These are phyloP conservation scores for Talaromyces nanjingensis DNA, from an alignment of 495 filamentous ascomycete genomes.

Conservation along the genomic window DNA sequence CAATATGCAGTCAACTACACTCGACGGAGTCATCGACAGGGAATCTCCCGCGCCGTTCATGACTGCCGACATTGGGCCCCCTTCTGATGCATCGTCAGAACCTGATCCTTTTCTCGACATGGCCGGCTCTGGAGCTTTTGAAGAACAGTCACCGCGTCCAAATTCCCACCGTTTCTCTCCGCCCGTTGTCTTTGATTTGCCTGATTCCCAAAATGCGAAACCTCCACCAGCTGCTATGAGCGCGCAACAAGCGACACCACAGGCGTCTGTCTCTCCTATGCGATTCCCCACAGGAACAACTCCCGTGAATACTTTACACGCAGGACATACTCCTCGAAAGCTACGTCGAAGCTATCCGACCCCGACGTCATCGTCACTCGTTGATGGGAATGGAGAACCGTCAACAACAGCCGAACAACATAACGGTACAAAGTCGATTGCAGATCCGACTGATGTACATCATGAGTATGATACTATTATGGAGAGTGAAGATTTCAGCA, in stretches of 20 bases:
- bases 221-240: neutral
- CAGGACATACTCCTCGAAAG: slow-evolving; percentile 22
- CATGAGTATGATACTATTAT: slow-evolving; percentile 49
- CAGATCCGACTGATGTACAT: slow-evolving; percentile 37
- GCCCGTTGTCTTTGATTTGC: neutral
- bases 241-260: neutral
- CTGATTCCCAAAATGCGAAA: neutral
- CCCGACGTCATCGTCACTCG: slow-evolving; percentile 34
- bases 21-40: neutral
- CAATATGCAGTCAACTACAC: neutral
- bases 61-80: neutral
- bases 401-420: neutral
- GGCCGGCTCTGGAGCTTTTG: slow-evolving; percentile 5
- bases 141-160: slow-evolving; percentile 8
- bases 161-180: slow-evolving; percentile 15
- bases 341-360: slow-evolving; percentile 32
- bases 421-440: slow-evolving; percentile 9
- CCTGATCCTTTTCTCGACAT: slow-evolving; percentile 8
- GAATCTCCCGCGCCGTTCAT: neutral
- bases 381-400: slow-evolving; percentile 25
- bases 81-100: neutral
- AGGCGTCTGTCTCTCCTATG: neutral
- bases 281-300: slow-evolving; percentile 15
- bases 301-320: slow-evolving; percentile 25
- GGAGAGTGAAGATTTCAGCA: slow-evolving; percentile 54